Evolutionary conservation across 257 asterid genomes (phyloP).

Genomic region (Fraxinus pennsylvanica): DNA sequence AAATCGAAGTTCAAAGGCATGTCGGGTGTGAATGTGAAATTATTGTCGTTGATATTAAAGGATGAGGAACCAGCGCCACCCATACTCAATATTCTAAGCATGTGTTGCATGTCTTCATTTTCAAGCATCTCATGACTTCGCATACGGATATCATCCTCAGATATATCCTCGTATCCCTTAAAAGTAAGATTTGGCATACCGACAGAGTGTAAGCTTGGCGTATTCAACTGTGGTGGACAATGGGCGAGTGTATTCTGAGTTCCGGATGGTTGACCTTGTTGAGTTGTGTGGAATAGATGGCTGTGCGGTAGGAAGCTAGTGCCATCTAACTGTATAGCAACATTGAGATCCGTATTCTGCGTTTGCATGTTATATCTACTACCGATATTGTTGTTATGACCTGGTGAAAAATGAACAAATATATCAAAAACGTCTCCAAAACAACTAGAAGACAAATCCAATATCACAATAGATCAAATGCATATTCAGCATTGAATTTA

Average conservation of each 20-base stretch:
- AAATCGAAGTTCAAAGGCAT: constrained; percentile 48
- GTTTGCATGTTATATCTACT: constrained; percentile 49
- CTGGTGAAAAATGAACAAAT: constrained; percentile 35
- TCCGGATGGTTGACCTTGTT: constrained; percentile 57
- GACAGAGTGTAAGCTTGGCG: constrained; percentile 47
- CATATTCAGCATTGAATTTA: no score
- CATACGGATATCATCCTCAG: constrained; percentile 83
- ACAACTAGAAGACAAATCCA: no score
- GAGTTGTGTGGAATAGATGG: constrained; percentile 46
- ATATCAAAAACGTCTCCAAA: no score
- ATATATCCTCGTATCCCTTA: constrained; percentile 54
- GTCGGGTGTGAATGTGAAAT: constrained; percentile 40
- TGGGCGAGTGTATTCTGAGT: constrained; percentile 58
- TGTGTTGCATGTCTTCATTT: constrained; percentile 91
- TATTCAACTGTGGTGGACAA: constrained; percentile 58
- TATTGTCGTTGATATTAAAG: constrained; percentile 46
- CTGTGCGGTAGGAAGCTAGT: constrained; percentile 49
- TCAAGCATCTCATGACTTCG: constrained; percentile 95
- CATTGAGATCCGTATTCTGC: constrained; percentile 57
- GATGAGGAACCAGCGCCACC: constrained; percentile 60
- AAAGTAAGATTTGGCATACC: constrained; percentile 48
- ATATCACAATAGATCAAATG: no score
- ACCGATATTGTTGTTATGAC: constrained; percentile 49
- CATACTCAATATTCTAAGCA: constrained; percentile 72
- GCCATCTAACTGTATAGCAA: constrained; percentile 46